Evolutionary conservation across 108 stramenopile genomes (phyloP), one percentile per base, ranked within the genome.

Genomic region (Pelagomonas calceolata): DNA sequence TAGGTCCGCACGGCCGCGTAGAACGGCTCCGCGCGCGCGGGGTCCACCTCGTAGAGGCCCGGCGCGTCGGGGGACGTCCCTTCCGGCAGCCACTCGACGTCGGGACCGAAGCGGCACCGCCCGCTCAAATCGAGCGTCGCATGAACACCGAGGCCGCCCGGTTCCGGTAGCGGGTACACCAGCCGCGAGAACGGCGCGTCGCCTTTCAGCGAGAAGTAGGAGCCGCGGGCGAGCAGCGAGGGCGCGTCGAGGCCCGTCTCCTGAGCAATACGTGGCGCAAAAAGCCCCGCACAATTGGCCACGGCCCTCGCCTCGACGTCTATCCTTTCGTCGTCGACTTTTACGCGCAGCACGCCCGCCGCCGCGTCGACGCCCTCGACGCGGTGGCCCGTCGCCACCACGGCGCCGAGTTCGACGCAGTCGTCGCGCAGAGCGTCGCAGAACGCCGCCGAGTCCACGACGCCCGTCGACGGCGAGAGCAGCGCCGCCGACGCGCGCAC

Each of bases 81-180:
- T 1, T 15, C 26, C 10, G 29, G 30, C 26, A 70, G 64, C 70
- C 70, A 70, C 69, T 70, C 70, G 36, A 65, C 46, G 34, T 70
- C 70, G 12, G 70, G 70, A 16, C 70, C 70, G 64, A 70, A 70
- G 9, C 32, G 36, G 7, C 18, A 45, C 4, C 34, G 29, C 7
- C 70, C 70, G 64, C 17, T 36, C 9, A 70, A 12, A 36, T 51
- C 45, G 7, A 51, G 26, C 14, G 70, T 70, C 70, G 70, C 44
- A 0, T 70, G 70, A 35, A 70, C 36, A 36, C 70, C 70, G 32
- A 70, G 70, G 34, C 64, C 70, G 46, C 70, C 45, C 35, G 35
- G 35, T 15, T 70, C 45, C 9, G 70, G 70, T 15, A 70, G 43
- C 34, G 70, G 70, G 32, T 70, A 70, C 4, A 70, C 70, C 9